Conservation (phyloP, 352 stramenopile genomes). For the Phytophthora sojae region DNA sequence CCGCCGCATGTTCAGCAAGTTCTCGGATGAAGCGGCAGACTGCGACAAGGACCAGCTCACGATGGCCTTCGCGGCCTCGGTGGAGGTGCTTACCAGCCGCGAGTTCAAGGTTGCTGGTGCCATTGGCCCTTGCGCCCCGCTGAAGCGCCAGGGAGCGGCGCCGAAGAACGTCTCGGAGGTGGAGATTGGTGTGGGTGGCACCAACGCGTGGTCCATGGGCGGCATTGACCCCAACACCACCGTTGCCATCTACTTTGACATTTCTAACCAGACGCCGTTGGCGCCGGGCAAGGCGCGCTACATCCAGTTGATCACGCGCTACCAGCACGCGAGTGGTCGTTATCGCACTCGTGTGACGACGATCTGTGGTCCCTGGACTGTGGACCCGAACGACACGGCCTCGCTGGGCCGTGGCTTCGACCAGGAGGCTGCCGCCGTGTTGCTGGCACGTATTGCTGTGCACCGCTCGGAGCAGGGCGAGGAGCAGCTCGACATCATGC, state of each 20-base stretch:
- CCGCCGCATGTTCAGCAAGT: constrained; percentile 97
- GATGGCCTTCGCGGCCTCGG: constrained; percentile 95
- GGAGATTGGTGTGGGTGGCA: constrained; percentile 94
- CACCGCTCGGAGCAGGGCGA: constrained; percentile 87
- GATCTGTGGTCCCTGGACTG: constrained; percentile 95
- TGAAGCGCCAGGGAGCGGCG: constrained; percentile 94
- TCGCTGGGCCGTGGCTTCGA: constrained; percentile 97
- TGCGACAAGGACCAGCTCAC: constrained; percentile 95
- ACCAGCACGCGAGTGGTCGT: constrained; percentile 97
- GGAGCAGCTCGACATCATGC: constrained; percentile 91
- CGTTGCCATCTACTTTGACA: constrained; percentile 99
- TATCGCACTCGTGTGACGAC: constrained; percentile 98
- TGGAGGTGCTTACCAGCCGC: constrained; percentile 97
- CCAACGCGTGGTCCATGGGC: constrained; percentile 96
- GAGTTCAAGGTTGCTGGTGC: constrained; percentile 99
- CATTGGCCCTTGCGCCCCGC: constrained; percentile 96
- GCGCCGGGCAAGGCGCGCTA: constrained; percentile 93
- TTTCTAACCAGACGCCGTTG: constrained; percentile 87
- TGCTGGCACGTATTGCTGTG: constrained; percentile 93
- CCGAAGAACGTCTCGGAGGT: constrained; percentile 96
- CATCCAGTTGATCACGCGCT: constrained; percentile 99
- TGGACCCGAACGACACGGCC: constrained; percentile 92
- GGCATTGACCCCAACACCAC: constrained; percentile 98
- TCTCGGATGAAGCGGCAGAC: constrained; percentile 94
- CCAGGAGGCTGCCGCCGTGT: constrained; percentile 98